Evolutionary conservation across 495 filamentous ascomycete genomes (phyloP), one percentile per base, ranked within the genome.

Genomic region (Rostrohypoxylon terebratum): DNA sequence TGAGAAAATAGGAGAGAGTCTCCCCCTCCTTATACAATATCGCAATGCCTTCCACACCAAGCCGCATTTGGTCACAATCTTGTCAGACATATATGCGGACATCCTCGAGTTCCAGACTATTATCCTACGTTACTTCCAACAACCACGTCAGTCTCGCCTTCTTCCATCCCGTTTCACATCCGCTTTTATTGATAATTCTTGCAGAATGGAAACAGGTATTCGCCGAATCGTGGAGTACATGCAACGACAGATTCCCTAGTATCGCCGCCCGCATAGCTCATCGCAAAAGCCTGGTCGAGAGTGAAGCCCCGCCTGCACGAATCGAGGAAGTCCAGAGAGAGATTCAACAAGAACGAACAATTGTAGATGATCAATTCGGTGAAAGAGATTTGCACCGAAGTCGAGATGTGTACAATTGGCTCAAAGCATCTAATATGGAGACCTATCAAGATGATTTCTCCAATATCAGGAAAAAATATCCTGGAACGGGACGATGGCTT

Each of bases 1-100:
- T 72, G 59, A 80, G 53, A 68, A 78, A 20, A 75, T 86, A 64
- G 82, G 80, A 6, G 78, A 84, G 70, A 69, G 72, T 8, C 65
- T 86, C 10, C 79, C 83, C 2, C 54, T 78, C 4, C 66, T 84
- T 3, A 18, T 55, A 40, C 48, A 75, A 58, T 82, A 84, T 66
- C 23, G 47, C 13, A 25, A 66, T 21, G 7, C 23, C 21, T 58
- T 58, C 42, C 14, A 4, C 59, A 57, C 31, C 38, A 63, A 23
- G 8, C 4, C 53, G 8, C 25, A 66, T 50, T 50, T 66, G 53
- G 31, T 21, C 25, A 59, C 0, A 31, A 67, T 69, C 11, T 45
- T 81, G 6, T 54, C 58, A 4, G 42, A 75, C 21, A 72, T 83
- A 10, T 84, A 77, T 59, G 40, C 69, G 18, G 82, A 83, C 68